These are phyloP conservation scores for Scedosporium minutisporum DNA, from an alignment of 2,329 filamentous ascomycete genomes.

Conservation along the genomic window DNA sequence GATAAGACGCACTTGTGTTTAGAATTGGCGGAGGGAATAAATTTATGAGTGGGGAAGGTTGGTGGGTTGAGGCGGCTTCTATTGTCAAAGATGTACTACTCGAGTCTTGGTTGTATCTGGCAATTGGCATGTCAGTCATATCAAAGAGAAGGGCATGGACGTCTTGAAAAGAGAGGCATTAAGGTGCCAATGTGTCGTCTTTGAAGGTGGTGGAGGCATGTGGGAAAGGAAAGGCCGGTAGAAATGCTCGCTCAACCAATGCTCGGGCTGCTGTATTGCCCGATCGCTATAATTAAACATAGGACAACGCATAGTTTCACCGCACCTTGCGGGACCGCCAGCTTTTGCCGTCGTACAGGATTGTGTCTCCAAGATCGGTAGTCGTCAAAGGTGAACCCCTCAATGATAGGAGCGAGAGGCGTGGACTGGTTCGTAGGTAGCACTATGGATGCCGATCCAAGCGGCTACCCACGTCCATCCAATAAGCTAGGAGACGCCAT, in stretches of 20 bases:
- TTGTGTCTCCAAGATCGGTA: slow-evolving; percentile 1
- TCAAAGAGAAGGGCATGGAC: background rate
- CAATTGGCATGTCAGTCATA: background rate
- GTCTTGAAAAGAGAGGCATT: background rate
- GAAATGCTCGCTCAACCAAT: background rate
- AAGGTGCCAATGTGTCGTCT: background rate
- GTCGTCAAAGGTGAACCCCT: background rate
- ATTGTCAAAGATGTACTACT: slow-evolving; percentile 42
- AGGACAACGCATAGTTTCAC: background rate
- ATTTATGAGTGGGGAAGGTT: slow-evolving; percentile 40
- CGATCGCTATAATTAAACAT: background rate
- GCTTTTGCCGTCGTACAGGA: background rate
- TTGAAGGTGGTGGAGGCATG: background rate
- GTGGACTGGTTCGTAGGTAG: background rate
- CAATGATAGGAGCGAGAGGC: background rate
- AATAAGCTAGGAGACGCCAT: background rate
- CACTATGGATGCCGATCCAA: too few relatives aligned
- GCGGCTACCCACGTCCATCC: background rate
- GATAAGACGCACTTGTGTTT: slow-evolving; percentile 36
- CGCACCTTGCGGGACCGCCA: slow-evolving; percentile 4
- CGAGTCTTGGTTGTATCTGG: slow-evolving; percentile 47
- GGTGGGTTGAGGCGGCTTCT: slow-evolving; percentile 29
- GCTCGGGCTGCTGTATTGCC: background rate
- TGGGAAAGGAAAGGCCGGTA: background rate
- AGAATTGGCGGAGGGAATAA: slow-evolving; percentile 41